A percentile compares a stretch with the other conserved stretches of the same genome.
These are phyloP conservation scores for Angomonas ambiguus DNA, from an alignment of 208 protist genomes.

Conservation along the genomic window DNA sequence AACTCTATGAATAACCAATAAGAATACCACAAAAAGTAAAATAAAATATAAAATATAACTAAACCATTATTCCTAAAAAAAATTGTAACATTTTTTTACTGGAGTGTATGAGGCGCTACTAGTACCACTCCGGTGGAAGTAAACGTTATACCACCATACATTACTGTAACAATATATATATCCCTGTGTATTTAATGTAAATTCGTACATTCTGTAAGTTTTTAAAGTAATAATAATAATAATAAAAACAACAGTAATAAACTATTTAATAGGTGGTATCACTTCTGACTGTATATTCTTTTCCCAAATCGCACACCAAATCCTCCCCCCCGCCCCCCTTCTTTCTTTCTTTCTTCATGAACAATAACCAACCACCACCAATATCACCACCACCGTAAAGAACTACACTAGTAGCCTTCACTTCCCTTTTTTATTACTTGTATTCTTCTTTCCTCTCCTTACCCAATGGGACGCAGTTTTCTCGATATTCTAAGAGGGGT, in stretches of 20 bases:
- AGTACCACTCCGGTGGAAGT: too few relatives aligned
- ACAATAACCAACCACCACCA: too few relatives aligned
- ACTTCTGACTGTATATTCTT: not conserved
- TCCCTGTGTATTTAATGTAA: not conserved
- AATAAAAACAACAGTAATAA: not conserved
- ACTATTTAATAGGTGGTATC: not conserved
- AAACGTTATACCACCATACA: not conserved
- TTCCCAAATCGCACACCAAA: not conserved
- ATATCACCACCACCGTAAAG: too few relatives aligned
- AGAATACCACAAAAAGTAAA: not conserved
- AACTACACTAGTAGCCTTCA: too few relatives aligned
- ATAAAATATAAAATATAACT: not conserved
- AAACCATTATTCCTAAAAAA: not conserved
- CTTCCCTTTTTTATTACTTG: not conserved
- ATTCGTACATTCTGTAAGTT: not conserved
- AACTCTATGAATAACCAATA: not conserved
- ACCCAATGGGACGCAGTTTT: not conserved
- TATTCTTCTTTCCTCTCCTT: not conserved
- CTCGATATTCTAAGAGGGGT: not conserved
- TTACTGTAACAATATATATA: not conserved
- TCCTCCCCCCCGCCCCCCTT: conserved; percentile 8
- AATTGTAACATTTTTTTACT: not conserved
- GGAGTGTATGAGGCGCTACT: too few relatives aligned
- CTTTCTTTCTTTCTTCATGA: too few relatives aligned
- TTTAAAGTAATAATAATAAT: too few relatives aligned